Evolutionary conservation across 768 basidiomycete species (phyloP).

Genomic region (Cystobasidium onofrii): DNA sequence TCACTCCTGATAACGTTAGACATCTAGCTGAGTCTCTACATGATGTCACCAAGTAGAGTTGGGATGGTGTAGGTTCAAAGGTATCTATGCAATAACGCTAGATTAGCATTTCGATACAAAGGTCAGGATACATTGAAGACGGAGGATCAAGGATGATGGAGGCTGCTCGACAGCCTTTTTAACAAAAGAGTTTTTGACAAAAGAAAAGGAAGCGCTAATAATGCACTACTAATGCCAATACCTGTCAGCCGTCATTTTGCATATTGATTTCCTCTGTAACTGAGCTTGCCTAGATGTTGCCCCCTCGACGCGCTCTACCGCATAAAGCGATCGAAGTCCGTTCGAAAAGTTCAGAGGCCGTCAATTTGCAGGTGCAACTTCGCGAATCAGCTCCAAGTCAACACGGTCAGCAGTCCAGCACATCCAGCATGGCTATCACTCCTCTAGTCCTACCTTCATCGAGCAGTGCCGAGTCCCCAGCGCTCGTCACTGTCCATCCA

Average conservation of each 20-base stretch:
- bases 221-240: too few relatives aligned
- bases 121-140: too few relatives aligned
- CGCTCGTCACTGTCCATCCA: constrained; percentile 19
- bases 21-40: constrained; percentile 42
- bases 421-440: constrained; percentile 20
- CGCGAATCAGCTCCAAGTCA: not conserved
- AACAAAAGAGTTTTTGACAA: too few relatives aligned
- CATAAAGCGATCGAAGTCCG: not conserved
- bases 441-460: constrained; percentile 12
- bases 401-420: not conserved
- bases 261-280: too few relatives aligned
- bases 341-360: not conserved
- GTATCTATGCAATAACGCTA: too few relatives aligned
- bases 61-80: too few relatives aligned
- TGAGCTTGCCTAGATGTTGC: not conserved
- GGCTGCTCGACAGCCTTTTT: too few relatives aligned
- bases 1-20: constrained; percentile 40
- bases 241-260: too few relatives aligned
- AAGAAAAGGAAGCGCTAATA: too few relatives aligned
- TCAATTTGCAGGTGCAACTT: not conserved
- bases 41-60: constrained; percentile 37
- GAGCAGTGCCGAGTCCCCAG: constrained; percentile 5
- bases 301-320: not conserved
- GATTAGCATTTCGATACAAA: too few relatives aligned
- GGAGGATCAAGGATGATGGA: too few relatives aligned